A percentile compares a stretch with the other conserved stretches of the same genome.
phyloP scores from a whole-genome alignment of 2,329 filamentous ascomycete species.

The Botrytis galanthina region DNA sequence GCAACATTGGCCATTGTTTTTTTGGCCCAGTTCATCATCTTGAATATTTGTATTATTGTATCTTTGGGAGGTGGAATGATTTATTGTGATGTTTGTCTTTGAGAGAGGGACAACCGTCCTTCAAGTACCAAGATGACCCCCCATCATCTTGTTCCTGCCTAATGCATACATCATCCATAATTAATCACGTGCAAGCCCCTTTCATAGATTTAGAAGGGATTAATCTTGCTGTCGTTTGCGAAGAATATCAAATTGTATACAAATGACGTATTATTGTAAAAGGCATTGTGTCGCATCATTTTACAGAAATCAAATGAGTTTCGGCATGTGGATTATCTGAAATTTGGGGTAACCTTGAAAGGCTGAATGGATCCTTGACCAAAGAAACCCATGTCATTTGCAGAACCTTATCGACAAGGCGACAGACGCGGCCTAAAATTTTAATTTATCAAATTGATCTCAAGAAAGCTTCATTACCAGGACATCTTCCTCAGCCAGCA shows the following conservation, averaged over 20 bases:
- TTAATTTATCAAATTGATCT: slow-evolving; percentile 11
- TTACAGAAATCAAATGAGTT: slow-evolving; percentile 6
- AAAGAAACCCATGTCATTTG: background rate
- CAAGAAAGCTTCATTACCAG: background rate
- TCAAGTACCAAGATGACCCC: slow-evolving; percentile 11
- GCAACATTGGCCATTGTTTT: slow-evolving; percentile 82
- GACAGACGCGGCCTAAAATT: background rate
- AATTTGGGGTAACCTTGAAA: slow-evolving; percentile 17
- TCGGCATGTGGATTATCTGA: slow-evolving; percentile 8
- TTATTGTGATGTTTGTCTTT: slow-evolving; percentile 14
- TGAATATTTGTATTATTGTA: slow-evolving; percentile 34
- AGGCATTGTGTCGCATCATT: slow-evolving; percentile 10
- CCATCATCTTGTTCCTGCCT: slow-evolving; percentile 20
- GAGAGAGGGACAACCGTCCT: background rate
- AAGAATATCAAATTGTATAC: slow-evolving; percentile 1
- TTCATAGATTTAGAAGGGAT: slow-evolving; percentile 10
- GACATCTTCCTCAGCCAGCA: background rate
- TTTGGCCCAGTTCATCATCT: slow-evolving; percentile 93
- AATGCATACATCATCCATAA: background rate
- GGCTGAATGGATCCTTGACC: background rate
- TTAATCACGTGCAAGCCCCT: slow-evolving; percentile 7
- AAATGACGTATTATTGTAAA: slow-evolving; percentile 12
- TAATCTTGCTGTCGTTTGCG: slow-evolving; percentile 9
- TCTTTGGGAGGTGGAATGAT: background rate
- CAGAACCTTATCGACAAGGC: slow-evolving; percentile 20